A percentile compares a stretch with the other conserved stretches of the same genome.
These are phyloP conservation scores for Silene noctiflora DNA, from an alignment of 179 eudicot genomes.

Conservation along the genomic window DNA sequence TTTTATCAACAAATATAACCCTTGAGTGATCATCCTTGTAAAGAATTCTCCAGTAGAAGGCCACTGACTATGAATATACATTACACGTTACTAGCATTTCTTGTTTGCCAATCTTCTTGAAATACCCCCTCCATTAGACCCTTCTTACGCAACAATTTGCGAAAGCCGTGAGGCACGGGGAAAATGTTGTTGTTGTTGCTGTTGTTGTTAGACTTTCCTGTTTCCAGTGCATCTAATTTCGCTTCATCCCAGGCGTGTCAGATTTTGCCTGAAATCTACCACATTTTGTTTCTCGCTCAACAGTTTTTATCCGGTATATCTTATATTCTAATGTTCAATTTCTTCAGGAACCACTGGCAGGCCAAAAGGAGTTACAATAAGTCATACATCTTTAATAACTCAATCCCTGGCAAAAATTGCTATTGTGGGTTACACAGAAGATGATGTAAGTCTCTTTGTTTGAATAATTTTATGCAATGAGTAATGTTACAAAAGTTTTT, in stretches of 20 bases:
- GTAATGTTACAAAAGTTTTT: background rate
- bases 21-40: background rate
- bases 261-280: background rate
- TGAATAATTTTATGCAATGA: background rate
- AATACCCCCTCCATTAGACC: too few relatives aligned
- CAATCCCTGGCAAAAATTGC: constrained; percentile 94
- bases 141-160: too few relatives aligned
- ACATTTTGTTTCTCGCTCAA: background rate
- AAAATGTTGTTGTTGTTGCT: too few relatives aligned
- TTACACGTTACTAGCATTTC: background rate
- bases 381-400: constrained; percentile 68
- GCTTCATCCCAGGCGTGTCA: background rate
- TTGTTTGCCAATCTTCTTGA: background rate
- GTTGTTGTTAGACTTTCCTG: background rate
- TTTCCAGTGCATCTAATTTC: background rate
- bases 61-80: background rate
- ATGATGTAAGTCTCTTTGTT: constrained; percentile 55
- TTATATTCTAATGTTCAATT: constrained; percentile 1
- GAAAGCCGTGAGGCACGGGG: too few relatives aligned
- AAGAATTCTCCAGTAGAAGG: background rate
- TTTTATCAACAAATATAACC: background rate
- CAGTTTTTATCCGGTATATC: background rate
- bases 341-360: constrained; percentile 78
- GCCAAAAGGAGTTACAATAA: constrained; percentile 86
- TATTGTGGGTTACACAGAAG: constrained; percentile 62